These are phyloP conservation scores for Penicillium digitatum DNA, from an alignment of 2,329 filamentous ascomycete species.

Conservation along the genomic window DNA sequence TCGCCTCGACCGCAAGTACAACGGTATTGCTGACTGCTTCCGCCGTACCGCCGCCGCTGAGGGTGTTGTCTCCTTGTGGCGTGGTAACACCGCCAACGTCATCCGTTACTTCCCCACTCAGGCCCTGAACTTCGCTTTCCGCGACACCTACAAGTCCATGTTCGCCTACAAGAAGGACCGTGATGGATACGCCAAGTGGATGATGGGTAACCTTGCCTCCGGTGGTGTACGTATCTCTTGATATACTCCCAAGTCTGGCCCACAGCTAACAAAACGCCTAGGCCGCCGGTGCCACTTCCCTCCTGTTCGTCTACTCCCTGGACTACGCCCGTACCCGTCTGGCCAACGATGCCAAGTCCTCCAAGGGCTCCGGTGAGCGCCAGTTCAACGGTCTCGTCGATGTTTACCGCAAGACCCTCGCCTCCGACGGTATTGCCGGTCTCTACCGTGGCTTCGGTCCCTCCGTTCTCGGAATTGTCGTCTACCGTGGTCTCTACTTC, in stretches of 20 bases:
- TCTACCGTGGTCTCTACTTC: constrained; percentile 99
- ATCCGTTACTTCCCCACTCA: constrained; percentile 99
- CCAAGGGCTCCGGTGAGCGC: constrained; percentile 90
- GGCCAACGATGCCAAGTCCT: constrained; percentile 99
- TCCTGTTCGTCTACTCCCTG: constrained; percentile 99
- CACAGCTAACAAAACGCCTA: constrained; percentile 31
- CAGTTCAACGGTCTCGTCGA: constrained; percentile 99
- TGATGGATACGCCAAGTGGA: constrained; percentile 98
- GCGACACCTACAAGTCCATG: constrained; percentile 99
- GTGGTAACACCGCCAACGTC: constrained; percentile 99
- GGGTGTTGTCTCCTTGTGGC: constrained; percentile 94
- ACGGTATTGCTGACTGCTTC: constrained; percentile 94
- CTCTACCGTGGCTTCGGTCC: constrained; percentile 99
- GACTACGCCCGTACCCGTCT: constrained; percentile 99
- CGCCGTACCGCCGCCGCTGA: constrained; percentile 81
- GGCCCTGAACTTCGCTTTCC: constrained; percentile 99
- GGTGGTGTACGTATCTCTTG: constrained; percentile 78
- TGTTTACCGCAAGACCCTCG: constrained; percentile 99
- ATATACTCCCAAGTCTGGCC: neutral
- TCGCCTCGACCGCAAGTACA: constrained; percentile 97
- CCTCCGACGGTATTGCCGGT: constrained; percentile 97
- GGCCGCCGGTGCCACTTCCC: constrained; percentile 98
- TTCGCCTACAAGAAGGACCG: constrained; percentile 99
- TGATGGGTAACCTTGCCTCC: constrained; percentile 98
- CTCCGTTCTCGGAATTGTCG: constrained; percentile 97